A percentile compares a stretch with the other conserved stretches of the same genome.
phyloP scores from a whole-genome alignment of 768 basidiomycete genomes.

The Suillus hirtellus region DNA sequence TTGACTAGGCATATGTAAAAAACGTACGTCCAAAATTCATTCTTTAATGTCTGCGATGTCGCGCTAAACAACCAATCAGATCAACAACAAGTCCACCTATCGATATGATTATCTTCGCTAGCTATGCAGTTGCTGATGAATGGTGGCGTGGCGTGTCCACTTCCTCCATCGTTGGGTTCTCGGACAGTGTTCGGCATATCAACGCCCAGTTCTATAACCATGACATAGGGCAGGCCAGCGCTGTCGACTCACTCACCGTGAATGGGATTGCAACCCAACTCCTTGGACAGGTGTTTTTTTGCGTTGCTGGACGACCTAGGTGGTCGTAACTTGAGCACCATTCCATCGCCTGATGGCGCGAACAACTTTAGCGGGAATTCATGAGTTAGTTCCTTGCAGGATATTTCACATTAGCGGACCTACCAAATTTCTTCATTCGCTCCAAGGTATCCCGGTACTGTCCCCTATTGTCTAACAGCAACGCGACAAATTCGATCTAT shows the following conservation, averaged over 20 bases:
- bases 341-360: background rate
- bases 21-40: background rate
- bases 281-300: background rate
- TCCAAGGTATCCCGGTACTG: conserved; percentile 5
- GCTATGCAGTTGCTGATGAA: conserved; percentile 24
- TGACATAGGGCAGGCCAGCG: background rate
- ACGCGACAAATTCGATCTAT: background rate
- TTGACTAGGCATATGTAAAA: background rate
- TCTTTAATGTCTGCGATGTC: background rate
- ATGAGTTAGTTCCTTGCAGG: background rate
- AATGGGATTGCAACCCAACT: background rate
- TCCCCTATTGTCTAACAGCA: background rate
- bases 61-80: background rate
- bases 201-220: background rate
- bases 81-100: background rate
- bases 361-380: conserved; percentile 1
- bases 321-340: background rate
- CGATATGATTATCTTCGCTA: conserved; percentile 26
- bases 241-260: background rate
- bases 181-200: background rate
- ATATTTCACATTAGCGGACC: background rate
- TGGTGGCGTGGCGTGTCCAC: conserved; percentile 27
- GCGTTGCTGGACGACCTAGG: background rate
- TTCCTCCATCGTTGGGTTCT: background rate
- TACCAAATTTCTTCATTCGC: background rate